Evolutionary conservation across 768 basidiomycete species (phyloP), one percentile per base, ranked within the genome.

Genomic region (Zangia roseola): DNA sequence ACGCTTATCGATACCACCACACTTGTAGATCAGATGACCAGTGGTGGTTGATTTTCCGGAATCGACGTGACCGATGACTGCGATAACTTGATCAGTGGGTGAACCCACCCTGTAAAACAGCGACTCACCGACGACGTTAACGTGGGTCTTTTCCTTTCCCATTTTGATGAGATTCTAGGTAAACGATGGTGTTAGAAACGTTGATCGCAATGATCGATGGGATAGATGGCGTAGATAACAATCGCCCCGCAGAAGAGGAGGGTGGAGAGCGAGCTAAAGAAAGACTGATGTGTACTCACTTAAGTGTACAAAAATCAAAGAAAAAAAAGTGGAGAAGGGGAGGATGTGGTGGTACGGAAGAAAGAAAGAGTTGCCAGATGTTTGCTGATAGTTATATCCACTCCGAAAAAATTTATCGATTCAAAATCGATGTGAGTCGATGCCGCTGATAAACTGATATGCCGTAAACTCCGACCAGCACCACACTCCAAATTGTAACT

Each of bases 1-100:
- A 86, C 93, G 93, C 84, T 98, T 99, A 74, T 99, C 97, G 81
- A 99, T 99, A 90, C 97, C 97, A 86, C 97, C 97, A 74, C 97
- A 99, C 87, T 99, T 97, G 91, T 97, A 98, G 86, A 98, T 98
- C 81, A 99, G 83, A 81, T 99, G 97, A 61, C 97, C 97, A 63
- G 97, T 99, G 69, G 97, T 99, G 77, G 97, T 99, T 51, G 95
- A 98, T 80, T 98, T 99, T 62, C 95, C 95, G 72, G 95, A 97
- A 81, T 97, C 94, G 91, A 94, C 92, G 81, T 94, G 94, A 60
- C 94, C 94, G 79, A 95, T 95, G 75, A 94, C 93, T 90, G 68
- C 28, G 60, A 70, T 60, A 40, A 54, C 62, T 69, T 47, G 55
- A 66, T 67, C 52, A 70, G 57, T 47, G 40, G 16, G 55, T 20